Conservation (phyloP, 2,329 filamentous ascomycete species). For the Grosmannia clavigera region DNA sequence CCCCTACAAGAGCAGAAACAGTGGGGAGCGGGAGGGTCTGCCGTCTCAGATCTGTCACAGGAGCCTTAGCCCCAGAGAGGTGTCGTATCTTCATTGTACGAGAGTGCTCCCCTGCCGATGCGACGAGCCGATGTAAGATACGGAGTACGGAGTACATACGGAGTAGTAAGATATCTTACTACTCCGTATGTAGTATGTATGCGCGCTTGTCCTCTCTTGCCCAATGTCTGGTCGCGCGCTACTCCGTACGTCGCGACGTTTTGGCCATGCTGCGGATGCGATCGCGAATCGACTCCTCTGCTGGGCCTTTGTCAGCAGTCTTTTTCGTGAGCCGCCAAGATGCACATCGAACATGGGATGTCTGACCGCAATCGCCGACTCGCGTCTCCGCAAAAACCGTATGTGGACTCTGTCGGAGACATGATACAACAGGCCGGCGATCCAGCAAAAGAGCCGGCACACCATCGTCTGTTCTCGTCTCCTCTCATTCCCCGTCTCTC, state of each 20-base stretch:
- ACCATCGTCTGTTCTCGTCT: slow-evolving; percentile 3
- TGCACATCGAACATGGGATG: too few relatives aligned
- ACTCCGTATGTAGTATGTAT: too few relatives aligned
- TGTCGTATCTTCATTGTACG: not conserved
- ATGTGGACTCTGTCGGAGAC: slow-evolving; percentile 13
- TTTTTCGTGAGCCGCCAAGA: too few relatives aligned
- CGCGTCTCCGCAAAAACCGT: too few relatives aligned
- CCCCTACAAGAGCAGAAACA: not conserved
- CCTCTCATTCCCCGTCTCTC: not conserved
- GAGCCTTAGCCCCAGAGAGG: slow-evolving; percentile 9
- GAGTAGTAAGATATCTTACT: too few relatives aligned
- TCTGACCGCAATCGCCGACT: too few relatives aligned
- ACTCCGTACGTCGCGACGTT: too few relatives aligned
- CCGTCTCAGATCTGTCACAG: slow-evolving; percentile 34
- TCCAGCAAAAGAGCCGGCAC: slow-evolving; percentile 15
- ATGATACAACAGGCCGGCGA: slow-evolving; percentile 19
- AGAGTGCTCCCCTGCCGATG: not conserved
- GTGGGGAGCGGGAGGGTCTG: slow-evolving; percentile 8
- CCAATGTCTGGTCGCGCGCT: not conserved
- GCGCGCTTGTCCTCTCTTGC: slow-evolving; percentile 8
- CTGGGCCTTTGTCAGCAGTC: too few relatives aligned
- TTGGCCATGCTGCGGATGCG: too few relatives aligned
- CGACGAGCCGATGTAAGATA: not conserved
- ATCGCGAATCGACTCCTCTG: not conserved
- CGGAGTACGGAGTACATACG: too few relatives aligned